Percentiles rank a stretch among this genome's conserved stretches.
Evolutionary conservation across 1,284 basidiomycete genomes (phyloP).

Genomic region (Marasmius sp.): DNA sequence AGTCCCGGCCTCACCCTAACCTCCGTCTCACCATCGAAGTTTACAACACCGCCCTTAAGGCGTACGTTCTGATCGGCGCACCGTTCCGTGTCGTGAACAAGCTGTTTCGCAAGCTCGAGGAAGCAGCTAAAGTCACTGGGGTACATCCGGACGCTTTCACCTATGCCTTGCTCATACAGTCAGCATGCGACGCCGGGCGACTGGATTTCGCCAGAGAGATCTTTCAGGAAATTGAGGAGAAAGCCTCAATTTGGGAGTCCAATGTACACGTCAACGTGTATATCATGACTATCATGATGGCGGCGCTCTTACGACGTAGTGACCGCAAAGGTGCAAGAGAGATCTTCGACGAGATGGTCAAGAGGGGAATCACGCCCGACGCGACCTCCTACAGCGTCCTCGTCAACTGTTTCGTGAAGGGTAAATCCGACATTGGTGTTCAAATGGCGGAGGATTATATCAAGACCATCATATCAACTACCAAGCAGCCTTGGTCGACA

Average conservation of each 20-base stretch:
- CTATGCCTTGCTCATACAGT: slow-evolving; percentile 81
- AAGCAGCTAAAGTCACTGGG: slow-evolving; percentile 24
- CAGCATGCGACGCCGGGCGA: slow-evolving; percentile 75
- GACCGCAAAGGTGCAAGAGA: slow-evolving; percentile 60
- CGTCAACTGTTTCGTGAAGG: slow-evolving; percentile 58
- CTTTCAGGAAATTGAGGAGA: slow-evolving; percentile 65
- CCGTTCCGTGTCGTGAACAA: slow-evolving; percentile 69
- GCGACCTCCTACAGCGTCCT: slow-evolving; percentile 76
- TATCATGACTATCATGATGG: slow-evolving; percentile 84
- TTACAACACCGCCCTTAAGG: slow-evolving; percentile 83
- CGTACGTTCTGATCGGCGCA: slow-evolving; percentile 79
- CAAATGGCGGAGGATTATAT: slow-evolving; percentile 65
- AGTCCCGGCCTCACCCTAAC: slow-evolving; percentile 34
- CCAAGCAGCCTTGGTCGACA: slow-evolving; percentile 39
- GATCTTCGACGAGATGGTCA: slow-evolving; percentile 76
- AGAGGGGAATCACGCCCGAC: slow-evolving; percentile 66
- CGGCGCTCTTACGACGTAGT: slow-evolving; percentile 68
- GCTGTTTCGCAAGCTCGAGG: slow-evolving; percentile 63
- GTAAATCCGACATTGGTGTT: slow-evolving; percentile 48
- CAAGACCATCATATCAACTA: slow-evolving; percentile 40
- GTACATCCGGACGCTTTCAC: slow-evolving; percentile 64
- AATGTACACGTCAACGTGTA: slow-evolving; percentile 53
- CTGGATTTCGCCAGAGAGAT: slow-evolving; percentile 71
- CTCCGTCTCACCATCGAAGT: slow-evolving; percentile 53
- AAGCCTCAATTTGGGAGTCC: slow-evolving; percentile 34